A percentile compares a stretch with the other conserved stretches of the same genome.
Evolutionary conservation across 2,329 filamentous ascomycete genomes (phyloP).

Genomic region (Mycosphaerelloides madeirae): DNA sequence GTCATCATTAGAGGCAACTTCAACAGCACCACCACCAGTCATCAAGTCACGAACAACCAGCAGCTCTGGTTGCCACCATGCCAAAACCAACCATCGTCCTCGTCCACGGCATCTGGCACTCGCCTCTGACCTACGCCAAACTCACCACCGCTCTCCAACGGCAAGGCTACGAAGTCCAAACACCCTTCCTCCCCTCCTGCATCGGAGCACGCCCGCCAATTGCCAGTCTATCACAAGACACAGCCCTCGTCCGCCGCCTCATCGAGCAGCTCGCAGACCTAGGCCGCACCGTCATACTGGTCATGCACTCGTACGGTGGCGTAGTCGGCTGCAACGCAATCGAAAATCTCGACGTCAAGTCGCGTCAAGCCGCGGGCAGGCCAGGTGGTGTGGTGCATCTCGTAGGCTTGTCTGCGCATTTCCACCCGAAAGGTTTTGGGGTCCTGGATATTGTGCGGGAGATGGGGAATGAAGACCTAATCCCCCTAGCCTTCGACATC

Average conservation of each 20-base stretch:
- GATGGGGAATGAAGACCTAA: too few species aligned
- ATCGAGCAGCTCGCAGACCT: constrained; percentile 9
- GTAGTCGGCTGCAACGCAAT: constrained; percentile 33
- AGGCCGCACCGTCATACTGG: constrained; percentile 28
- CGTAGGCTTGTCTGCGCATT: too few species aligned
- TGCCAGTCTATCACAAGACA: constrained; percentile 6
- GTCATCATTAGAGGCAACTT: too few species aligned
- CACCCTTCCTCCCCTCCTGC: background rate
- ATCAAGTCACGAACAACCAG: too few species aligned
- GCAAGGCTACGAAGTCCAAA: background rate
- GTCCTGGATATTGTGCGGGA: too few species aligned
- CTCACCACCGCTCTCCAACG: constrained; percentile 16
- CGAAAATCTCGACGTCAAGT: constrained; percentile 28
- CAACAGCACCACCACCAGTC: too few species aligned
- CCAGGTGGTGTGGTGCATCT: constrained; percentile 33
- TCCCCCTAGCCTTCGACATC: too few species aligned
- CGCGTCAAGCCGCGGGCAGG: constrained; percentile 26
- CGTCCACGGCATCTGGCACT: constrained; percentile 25
- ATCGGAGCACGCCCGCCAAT: background rate
- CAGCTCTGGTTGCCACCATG: background rate
- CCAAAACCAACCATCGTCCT: constrained; percentile 21
- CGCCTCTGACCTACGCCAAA: constrained; percentile 11
- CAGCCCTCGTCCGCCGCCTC: background rate
- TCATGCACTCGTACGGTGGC: constrained; percentile 36
- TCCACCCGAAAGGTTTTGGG: too few species aligned